A percentile compares a stretch with the other conserved stretches of the same genome.
These are phyloP conservation scores for Strigomonas culicis DNA, from an alignment of 208 protist species.

Conservation along the genomic window DNA sequence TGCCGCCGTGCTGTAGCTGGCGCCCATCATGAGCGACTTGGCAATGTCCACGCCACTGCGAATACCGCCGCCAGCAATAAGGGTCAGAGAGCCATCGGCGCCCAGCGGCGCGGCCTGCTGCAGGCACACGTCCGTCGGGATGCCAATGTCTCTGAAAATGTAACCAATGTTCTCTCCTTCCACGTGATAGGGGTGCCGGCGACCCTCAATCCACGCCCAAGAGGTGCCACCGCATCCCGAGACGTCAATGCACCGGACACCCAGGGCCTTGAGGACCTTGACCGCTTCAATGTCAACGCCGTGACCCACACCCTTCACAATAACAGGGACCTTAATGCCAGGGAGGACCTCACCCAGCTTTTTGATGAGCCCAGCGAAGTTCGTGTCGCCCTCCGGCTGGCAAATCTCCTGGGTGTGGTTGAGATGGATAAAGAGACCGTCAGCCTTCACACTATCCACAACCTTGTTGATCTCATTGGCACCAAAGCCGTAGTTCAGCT, in stretches of 20 bases:
- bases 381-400: conserved; percentile 91
- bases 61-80: conserved; percentile 88
- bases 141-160: conserved; percentile 83
- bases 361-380: conserved; percentile 78
- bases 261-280: conserved; percentile 55
- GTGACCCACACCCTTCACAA: conserved; percentile 90
- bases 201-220: conserved; percentile 92
- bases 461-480: conserved; percentile 80
- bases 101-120: conserved; percentile 47
- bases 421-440: conserved; percentile 89
- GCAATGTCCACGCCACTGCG: conserved; percentile 86
- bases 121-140: conserved; percentile 83
- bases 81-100: conserved; percentile 41
- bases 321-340: conserved; percentile 81
- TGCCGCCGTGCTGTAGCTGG: conserved; percentile 70
- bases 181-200: conserved; percentile 45
- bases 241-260: conserved; percentile 87
- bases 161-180: conserved; percentile 83
- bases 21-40: conserved; percentile 84
- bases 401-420: conserved; percentile 90
- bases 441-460: conserved; percentile 72
- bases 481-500: conserved; percentile 92
- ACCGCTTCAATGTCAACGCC: conserved; percentile 80
- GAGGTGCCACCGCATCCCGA: conserved; percentile 89
- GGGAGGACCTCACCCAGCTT: conserved; percentile 74